Evolutionary conservation across 2,329 filamentous ascomycete genomes (phyloP).

Genomic region (Xylariaceae sp.): DNA sequence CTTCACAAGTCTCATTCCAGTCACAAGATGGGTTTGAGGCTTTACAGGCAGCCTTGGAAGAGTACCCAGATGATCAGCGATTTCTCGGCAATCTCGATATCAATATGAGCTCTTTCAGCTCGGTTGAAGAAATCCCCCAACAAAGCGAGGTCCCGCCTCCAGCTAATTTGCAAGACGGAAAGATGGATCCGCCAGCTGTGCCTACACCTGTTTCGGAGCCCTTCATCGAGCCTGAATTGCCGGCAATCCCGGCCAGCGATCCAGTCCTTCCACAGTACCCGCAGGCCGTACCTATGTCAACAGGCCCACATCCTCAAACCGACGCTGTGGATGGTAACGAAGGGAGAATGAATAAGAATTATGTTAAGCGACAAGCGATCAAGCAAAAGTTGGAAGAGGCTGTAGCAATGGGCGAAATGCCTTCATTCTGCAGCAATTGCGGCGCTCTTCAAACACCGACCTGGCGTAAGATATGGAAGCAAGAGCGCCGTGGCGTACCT

Average conservation of each 20-base stretch:
- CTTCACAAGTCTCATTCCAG: conserved; percentile 7
- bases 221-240: conserved; percentile 31
- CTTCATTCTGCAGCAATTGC: conserved; percentile 86
- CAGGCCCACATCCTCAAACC: conserved; percentile 40
- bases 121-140: conserved; percentile 14
- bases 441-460: conserved; percentile 94
- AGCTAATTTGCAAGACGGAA: conserved; percentile 1
- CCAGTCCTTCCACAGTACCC: conserved; percentile 34
- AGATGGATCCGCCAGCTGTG: conserved; percentile 22
- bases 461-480: conserved; percentile 90
- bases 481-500: conserved; percentile 64
- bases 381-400: conserved; percentile 55
- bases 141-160: conserved; percentile 5
- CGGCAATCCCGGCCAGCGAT: conserved; percentile 43
- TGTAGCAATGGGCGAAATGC: conserved; percentile 75
- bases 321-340: conserved; percentile 35
- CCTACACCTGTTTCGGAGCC: conserved; percentile 21
- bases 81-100: conserved; percentile 19
- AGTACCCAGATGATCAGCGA: conserved; percentile 21
- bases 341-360: conserved; percentile 55
- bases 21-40: conserved; percentile 19
- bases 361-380: conserved; percentile 57
- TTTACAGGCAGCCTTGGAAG: conserved; percentile 20
- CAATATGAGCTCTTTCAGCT: conserved; percentile 19
- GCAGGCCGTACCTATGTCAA: conserved; percentile 34